Percentiles rank a stretch among this genome's conserved stretches.
These are phyloP conservation scores for Batkoa obscura DNA, from an alignment of 371 early-diverging fungal species.

Conservation along the genomic window DNA sequence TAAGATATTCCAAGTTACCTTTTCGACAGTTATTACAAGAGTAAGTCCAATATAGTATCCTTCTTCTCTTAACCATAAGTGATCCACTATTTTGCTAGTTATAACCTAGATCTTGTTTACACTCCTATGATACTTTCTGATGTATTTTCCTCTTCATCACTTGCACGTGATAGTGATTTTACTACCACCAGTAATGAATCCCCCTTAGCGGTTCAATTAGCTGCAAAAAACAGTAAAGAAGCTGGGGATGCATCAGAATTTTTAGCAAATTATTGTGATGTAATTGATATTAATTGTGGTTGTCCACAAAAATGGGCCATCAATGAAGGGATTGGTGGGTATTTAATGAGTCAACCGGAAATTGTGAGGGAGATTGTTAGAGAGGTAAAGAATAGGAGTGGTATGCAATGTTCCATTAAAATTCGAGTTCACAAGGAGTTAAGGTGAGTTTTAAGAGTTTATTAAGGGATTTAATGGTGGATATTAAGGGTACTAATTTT, in stretches of 20 bases:
- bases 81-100: slow-evolving; percentile 17
- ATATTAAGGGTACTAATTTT: no score
- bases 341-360: slow-evolving; percentile 61
- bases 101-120: slow-evolving; percentile 83
- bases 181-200: slow-evolving; percentile 55
- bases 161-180: slow-evolving; percentile 65
- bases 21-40: slow-evolving; percentile 75
- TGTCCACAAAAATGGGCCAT: slow-evolving; percentile 80
- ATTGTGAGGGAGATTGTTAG: slow-evolving; percentile 63
- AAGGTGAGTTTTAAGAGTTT: slow-evolving; percentile 20
- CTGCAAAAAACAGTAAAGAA: slow-evolving; percentile 60
- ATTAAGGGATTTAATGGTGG: no score
- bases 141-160: slow-evolving; percentile 65
- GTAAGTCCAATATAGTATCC: no score
- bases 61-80: not conserved
- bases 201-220: slow-evolving; percentile 87
- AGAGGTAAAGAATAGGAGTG: slow-evolving; percentile 34
- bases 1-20: slow-evolving; percentile 85
- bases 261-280: slow-evolving; percentile 58
- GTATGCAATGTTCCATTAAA: slow-evolving; percentile 59
- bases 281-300: slow-evolving; percentile 71
- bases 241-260: slow-evolving; percentile 70
- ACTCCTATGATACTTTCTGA: slow-evolving; percentile 98
- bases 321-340: slow-evolving; percentile 55
- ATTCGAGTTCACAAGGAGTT: slow-evolving; percentile 57